A percentile compares a stretch with the other conserved stretches of the same genome.
Conservation (phyloP, 2,329 filamentous ascomycete genomes). For the Hyphodiscus sp. region DNA sequence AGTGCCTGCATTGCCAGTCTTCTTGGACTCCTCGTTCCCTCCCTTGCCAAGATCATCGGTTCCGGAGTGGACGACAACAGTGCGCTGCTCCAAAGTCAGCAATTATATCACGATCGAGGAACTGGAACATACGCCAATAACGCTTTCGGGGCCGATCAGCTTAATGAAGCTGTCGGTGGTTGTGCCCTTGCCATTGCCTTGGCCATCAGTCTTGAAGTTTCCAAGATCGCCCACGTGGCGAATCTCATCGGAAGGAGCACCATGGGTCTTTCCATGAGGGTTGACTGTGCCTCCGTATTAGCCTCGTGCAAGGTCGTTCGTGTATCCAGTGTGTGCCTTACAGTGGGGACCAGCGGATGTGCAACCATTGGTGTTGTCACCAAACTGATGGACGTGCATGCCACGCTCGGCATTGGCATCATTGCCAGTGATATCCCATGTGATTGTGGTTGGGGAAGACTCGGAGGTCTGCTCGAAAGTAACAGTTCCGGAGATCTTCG, state of each 20-base stretch:
- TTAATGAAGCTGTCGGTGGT: constrained; percentile 79
- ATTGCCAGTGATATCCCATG: constrained; percentile 88
- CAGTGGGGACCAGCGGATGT: constrained; percentile 97
- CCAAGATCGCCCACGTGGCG: constrained; percentile 97
- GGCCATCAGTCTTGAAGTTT: constrained; percentile 91
- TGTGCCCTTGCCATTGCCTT: constrained; percentile 83
- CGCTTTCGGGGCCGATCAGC: constrained; percentile 91
- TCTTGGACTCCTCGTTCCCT: constrained; percentile 88
- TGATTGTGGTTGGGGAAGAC: constrained; percentile 74
- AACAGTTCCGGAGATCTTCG: constrained; percentile 88
- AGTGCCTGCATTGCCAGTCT: constrained; percentile 91
- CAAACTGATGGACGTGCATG: constrained; percentile 98
- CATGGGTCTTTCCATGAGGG: constrained; percentile 87
- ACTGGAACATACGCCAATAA: constrained; percentile 68
- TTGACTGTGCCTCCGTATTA: constrained; percentile 60
- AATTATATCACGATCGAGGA: background rate
- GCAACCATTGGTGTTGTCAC: constrained; percentile 99
- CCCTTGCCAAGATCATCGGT: constrained; percentile 96
- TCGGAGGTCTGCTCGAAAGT: constrained; percentile 90
- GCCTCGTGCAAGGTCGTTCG: constrained; percentile 1
- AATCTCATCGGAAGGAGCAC: constrained; percentile 71
- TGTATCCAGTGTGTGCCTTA: constrained; percentile 42
- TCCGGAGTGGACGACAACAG: constrained; percentile 87
- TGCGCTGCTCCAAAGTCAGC: constrained; percentile 55
- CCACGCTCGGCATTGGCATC: constrained; percentile 94